These are phyloP conservation scores for Diaporthe aspalathi DNA, from an alignment of 2,329 filamentous ascomycete species.

Conservation along the genomic window DNA sequence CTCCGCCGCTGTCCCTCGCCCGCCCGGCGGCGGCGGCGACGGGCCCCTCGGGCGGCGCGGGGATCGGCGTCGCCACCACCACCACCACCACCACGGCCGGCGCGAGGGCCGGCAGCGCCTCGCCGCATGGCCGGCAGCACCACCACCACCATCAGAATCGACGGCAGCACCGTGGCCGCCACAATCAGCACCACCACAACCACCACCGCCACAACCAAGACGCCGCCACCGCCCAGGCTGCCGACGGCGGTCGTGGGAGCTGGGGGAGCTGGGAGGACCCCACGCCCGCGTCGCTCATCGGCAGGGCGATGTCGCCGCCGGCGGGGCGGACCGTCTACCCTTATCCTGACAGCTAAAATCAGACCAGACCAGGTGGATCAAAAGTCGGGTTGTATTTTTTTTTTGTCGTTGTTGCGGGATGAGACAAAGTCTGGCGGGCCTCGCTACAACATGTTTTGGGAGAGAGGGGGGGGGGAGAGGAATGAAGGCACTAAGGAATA, in stretches of 20 bases:
- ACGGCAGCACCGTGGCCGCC: background rate
- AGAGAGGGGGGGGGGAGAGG: no score
- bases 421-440: no score
- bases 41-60: background rate
- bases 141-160: no score
- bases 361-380: no score
- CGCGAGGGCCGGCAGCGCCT: background rate
- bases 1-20: conserved; percentile 12
- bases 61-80: conserved; percentile 33
- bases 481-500: background rate
- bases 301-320: conserved; percentile 33
- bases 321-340: conserved; percentile 14
- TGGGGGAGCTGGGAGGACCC: conserved; percentile 38
- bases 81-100: conserved; percentile 10
- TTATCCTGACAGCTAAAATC: conserved; percentile 18
- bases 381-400: no score
- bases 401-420: background rate
- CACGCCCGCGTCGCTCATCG: conserved; percentile 13
- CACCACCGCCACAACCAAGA: background rate
- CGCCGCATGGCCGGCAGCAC: background rate
- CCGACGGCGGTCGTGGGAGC: conserved; percentile 13
- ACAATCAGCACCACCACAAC: background rate
- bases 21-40: background rate
- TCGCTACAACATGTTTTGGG: no score
- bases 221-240: background rate